Evolutionary conservation across 352 stramenopile genomes (phyloP).

Genomic region (Globisporangium radiosum): DNA sequence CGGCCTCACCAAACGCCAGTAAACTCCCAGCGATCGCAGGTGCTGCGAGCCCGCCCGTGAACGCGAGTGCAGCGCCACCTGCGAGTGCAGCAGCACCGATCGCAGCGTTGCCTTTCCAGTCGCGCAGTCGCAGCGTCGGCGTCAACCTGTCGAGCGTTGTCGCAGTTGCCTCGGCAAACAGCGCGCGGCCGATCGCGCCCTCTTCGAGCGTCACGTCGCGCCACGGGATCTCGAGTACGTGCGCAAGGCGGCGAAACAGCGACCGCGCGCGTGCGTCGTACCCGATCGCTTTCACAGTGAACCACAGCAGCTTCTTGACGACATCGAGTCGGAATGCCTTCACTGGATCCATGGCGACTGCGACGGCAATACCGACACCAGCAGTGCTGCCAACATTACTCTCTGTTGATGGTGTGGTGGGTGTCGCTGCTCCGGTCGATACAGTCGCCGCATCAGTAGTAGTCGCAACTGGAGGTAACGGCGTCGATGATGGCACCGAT

Average conservation of each 20-base stretch:
- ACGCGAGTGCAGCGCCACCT: constrained; percentile 55
- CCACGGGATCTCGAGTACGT: constrained; percentile 51
- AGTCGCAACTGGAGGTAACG: constrained; percentile 1
- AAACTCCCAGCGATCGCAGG: constrained; percentile 61
- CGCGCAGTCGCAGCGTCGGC: constrained; percentile 48
- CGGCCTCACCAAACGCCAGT: constrained; percentile 53
- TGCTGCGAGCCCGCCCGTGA: constrained; percentile 65
- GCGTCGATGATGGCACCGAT: neutral
- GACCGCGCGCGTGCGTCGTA: constrained; percentile 68
- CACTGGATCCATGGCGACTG: constrained; percentile 6
- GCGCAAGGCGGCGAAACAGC: constrained; percentile 36
- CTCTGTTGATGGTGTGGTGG: neutral
- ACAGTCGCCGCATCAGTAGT: constrained; percentile 7
- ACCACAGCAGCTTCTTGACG: constrained; percentile 75
- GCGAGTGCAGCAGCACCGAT: constrained; percentile 66
- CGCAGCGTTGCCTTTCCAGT: constrained; percentile 74
- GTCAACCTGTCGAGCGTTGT: constrained; percentile 61
- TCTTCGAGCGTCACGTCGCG: constrained; percentile 53
- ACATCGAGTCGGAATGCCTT: constrained; percentile 46
- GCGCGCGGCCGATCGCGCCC: constrained; percentile 43
- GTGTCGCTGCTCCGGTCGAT: neutral
- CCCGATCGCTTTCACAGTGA: constrained; percentile 63
- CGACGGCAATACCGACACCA: neutral
- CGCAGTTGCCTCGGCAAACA: constrained; percentile 60
- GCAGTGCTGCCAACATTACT: too few relatives aligned